Conservation (phyloP, 768 basidiomycete genomes). For the Panaeolus cyanescens region DNA sequence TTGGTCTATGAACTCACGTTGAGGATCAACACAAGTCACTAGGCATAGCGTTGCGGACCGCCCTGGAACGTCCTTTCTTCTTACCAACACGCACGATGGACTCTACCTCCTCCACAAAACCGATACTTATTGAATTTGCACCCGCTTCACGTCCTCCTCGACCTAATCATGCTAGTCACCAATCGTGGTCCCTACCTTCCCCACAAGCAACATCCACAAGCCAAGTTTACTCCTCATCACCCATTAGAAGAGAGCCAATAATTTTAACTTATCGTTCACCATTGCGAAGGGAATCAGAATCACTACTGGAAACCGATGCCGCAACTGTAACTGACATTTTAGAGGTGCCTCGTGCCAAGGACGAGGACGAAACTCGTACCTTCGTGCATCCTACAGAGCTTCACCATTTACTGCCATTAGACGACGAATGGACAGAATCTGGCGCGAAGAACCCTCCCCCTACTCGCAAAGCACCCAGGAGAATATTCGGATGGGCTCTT, state of each 20-base stretch:
- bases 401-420: not conserved
- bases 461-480: not conserved
- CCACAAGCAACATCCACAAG: not conserved
- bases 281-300: not conserved
- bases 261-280: not conserved
- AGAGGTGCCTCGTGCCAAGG: not conserved
- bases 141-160: not conserved
- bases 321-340: not conserved
- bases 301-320: not conserved
- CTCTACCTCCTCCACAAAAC: not conserved
- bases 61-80: not conserved
- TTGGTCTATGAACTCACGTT: not conserved
- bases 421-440: not conserved
- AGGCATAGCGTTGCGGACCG: not conserved
- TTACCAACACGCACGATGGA: not conserved
- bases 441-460: not conserved
- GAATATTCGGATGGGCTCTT: not conserved
- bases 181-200: not conserved
- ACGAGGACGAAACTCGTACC: not conserved
- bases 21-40: not conserved
- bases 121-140: not conserved
- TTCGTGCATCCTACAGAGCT: not conserved
- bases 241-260: not conserved
- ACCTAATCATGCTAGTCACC: not conserved
- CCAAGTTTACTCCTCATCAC: not conserved